These are phyloP conservation scores for Penicillium expansum DNA, from an alignment of 2,329 filamentous ascomycete genomes.

Conservation along the genomic window DNA sequence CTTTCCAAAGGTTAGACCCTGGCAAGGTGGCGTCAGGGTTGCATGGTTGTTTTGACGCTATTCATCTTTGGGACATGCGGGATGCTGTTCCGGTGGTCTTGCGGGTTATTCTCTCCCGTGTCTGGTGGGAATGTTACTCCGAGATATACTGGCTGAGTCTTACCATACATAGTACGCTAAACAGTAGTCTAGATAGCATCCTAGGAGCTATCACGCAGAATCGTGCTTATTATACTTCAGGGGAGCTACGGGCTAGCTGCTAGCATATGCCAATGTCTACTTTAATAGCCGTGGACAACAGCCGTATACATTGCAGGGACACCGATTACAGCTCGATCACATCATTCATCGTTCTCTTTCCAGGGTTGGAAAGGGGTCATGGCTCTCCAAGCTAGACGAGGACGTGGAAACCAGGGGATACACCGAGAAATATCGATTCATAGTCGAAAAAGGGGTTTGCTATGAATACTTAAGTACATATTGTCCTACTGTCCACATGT, in stretches of 20 bases:
- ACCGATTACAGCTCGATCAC: neutral
- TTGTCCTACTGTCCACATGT: neutral
- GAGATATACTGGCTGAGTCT: neutral
- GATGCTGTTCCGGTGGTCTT: neutral
- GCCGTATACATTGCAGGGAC: neutral
- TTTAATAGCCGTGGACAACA: neutral
- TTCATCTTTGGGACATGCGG: neutral
- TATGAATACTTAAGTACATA: neutral
- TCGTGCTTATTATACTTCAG: neutral
- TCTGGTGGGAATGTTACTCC: conserved; percentile 5
- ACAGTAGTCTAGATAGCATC: neutral
- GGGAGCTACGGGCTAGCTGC: neutral
- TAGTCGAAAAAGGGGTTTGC: neutral
- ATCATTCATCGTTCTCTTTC: neutral
- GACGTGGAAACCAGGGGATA: neutral
- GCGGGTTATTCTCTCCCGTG: neutral
- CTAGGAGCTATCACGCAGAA: neutral
- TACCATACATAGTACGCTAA: neutral
- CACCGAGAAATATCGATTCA: neutral
- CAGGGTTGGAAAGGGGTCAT: neutral
- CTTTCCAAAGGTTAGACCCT: neutral
- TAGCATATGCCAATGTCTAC: too few species aligned
- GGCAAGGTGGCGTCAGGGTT: conserved; percentile 5
- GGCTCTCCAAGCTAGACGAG: neutral
- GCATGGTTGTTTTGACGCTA: conserved; percentile 2